Conservation (phyloP, 176 grass and related monocot species). For the Neostapfia colusana region DNA sequence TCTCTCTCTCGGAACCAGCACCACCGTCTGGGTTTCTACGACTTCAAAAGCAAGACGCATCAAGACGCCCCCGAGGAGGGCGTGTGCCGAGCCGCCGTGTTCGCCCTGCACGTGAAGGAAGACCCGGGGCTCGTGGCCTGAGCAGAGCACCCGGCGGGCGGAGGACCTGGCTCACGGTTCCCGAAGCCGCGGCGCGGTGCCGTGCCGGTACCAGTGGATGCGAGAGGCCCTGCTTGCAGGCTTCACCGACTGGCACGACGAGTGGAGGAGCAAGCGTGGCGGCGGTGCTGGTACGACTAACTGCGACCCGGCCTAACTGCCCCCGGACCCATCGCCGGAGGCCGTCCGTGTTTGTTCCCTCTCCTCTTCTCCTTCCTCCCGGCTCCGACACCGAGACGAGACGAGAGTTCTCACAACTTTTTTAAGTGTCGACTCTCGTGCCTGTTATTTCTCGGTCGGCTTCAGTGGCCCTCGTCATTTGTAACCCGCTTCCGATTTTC, state of each 20-base stretch:
- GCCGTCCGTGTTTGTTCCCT: slow-evolving; percentile 4
- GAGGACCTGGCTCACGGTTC: slow-evolving; percentile 74
- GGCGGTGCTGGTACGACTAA: slow-evolving; percentile 5
- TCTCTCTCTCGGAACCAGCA: slow-evolving; percentile 53
- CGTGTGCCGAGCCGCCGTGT: slow-evolving; percentile 83
- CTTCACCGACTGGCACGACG: slow-evolving; percentile 66
- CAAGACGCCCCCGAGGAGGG: slow-evolving; percentile 92
- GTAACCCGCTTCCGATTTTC: too few species aligned
- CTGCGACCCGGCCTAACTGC: slow-evolving; percentile 15
- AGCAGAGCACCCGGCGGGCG: slow-evolving; percentile 74
- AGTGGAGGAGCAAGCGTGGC: slow-evolving; percentile 44
- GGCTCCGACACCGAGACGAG: slow-evolving; percentile 50
- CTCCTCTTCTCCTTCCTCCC: slow-evolving; percentile 12
- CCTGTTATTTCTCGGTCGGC: too few species aligned
- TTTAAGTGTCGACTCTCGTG: too few species aligned
- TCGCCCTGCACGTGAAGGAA: slow-evolving; percentile 86
- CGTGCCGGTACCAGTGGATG: slow-evolving; percentile 90
- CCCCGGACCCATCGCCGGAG: neutral
- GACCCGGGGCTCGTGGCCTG: slow-evolving; percentile 82
- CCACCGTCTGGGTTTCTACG: slow-evolving; percentile 73
- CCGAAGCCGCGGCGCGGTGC: slow-evolving; percentile 65
- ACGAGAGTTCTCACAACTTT: too few species aligned
- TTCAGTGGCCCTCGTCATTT: too few species aligned
- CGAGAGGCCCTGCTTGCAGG: slow-evolving; percentile 72
- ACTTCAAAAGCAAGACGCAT: slow-evolving; percentile 97